These are phyloP conservation scores for Phytophthora pinifolia DNA, from an alignment of 352 stramenopile species.

Conservation along the genomic window DNA sequence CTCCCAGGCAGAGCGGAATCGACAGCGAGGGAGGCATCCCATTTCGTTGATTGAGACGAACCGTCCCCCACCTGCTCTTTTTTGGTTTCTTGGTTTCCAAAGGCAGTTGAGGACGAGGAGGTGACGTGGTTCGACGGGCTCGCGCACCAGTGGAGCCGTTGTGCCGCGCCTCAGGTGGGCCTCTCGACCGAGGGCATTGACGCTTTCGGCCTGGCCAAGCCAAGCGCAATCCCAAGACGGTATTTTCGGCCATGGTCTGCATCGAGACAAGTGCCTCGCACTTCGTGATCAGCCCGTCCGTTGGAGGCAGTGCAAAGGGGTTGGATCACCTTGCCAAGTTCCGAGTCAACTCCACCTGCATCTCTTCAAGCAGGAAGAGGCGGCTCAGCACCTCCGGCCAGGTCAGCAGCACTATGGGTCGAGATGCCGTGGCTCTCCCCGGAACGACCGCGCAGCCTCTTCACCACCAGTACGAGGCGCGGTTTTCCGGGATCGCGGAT, in stretches of 20 bases:
- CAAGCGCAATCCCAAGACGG: slow-evolving; percentile 33
- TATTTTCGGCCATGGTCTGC: slow-evolving; percentile 40
- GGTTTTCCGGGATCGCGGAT: slow-evolving; percentile 30
- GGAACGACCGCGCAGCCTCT: slow-evolving; percentile 32
- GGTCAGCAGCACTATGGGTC: slow-evolving; percentile 16
- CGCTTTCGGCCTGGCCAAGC: slow-evolving; percentile 9
- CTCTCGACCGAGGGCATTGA: slow-evolving; percentile 13
- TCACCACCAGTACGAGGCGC: slow-evolving; percentile 57
- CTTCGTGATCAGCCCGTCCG: slow-evolving; percentile 29
- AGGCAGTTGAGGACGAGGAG: slow-evolving; percentile 25
- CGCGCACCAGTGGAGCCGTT: slow-evolving; percentile 25
- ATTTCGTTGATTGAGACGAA: slow-evolving; percentile 30
- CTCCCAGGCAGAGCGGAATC: slow-evolving; percentile 8
- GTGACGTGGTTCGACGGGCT: slow-evolving; percentile 22
- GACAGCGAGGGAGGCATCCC: slow-evolving; percentile 13
- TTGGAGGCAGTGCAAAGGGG: slow-evolving; percentile 10
- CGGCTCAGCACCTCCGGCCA: slow-evolving; percentile 15
- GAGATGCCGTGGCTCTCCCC: slow-evolving; percentile 10
- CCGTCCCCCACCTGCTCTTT: slow-evolving; percentile 29
- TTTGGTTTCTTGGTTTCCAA: slow-evolving; percentile 28
- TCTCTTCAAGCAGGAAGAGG: slow-evolving; percentile 24
- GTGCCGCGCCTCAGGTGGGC: too few relatives aligned
- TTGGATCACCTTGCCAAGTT: slow-evolving; percentile 8
- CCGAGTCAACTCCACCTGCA: slow-evolving; percentile 15
- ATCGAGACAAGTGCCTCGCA: slow-evolving; percentile 26